Percentiles rank a stretch among this genome's conserved stretches.
phyloP scores from a whole-genome alignment of 2,329 filamentous ascomycete genomes.

The Nemania sp. region DNA sequence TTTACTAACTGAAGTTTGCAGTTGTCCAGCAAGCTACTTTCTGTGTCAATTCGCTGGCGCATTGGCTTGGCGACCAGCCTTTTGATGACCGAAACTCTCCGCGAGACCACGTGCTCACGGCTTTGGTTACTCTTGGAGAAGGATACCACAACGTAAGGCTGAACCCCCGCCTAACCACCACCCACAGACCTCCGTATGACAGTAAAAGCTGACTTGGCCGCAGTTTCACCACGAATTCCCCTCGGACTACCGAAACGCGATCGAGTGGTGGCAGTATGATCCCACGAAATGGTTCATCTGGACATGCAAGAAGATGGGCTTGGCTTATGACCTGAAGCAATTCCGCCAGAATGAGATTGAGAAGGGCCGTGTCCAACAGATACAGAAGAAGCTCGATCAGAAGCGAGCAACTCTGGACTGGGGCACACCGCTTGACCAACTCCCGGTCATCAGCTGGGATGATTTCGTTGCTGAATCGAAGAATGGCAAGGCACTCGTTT shows the following conservation, averaged over 20 bases:
- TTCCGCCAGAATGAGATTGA: conserved; percentile 90
- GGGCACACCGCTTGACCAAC: conserved; percentile 65
- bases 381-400: conserved; percentile 71
- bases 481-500: conserved; percentile 65
- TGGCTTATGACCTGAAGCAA: conserved; percentile 78
- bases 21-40: conserved; percentile 57
- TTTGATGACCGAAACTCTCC: conserved; percentile 74
- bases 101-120: conserved; percentile 70
- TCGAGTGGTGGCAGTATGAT: conserved; percentile 72
- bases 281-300: conserved; percentile 74
- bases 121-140: conserved; percentile 68
- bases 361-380: conserved; percentile 68
- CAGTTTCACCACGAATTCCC: conserved; percentile 73
- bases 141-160: conserved; percentile 65
- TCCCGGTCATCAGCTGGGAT: conserved; percentile 54
- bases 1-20: conserved; percentile 8
- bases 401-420: conserved; percentile 67
- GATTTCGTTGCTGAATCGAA: conserved; percentile 66
- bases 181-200: neutral
- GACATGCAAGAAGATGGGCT: conserved; percentile 67
- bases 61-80: conserved; percentile 65
- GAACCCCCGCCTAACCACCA: neutral
- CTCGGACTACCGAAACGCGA: conserved; percentile 72
- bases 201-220: neutral
- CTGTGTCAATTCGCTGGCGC: conserved; percentile 58